Percentiles rank a stretch among this genome's conserved stretches.
These are phyloP conservation scores for Amaranthus palmeri DNA, from an alignment of 148 eudicot species.

Conservation along the genomic window DNA sequence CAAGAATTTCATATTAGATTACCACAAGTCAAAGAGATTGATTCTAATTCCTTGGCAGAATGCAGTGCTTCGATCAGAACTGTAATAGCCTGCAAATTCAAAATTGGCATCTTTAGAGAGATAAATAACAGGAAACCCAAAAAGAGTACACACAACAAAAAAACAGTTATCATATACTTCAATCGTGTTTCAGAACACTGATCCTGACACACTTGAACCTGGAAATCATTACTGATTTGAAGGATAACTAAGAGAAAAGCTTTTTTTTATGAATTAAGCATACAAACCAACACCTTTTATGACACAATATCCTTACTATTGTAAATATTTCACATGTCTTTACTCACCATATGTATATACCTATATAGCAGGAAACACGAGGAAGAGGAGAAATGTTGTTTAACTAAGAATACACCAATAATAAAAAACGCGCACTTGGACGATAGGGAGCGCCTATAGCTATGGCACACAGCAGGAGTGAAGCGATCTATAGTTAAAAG, in stretches of 20 bases:
- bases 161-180: background rate
- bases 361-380: too few species aligned
- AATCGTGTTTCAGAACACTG: background rate
- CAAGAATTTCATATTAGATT: constrained; percentile 14
- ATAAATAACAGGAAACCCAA: background rate
- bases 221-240: background rate
- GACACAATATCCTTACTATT: too few species aligned
- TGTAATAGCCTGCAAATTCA: constrained; percentile 56
- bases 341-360: too few species aligned
- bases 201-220: background rate
- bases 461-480: too few species aligned
- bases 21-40: constrained; percentile 59
- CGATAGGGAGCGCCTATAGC: too few species aligned
- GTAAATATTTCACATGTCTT: too few species aligned
- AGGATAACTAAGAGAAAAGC: background rate
- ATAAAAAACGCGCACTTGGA: too few species aligned
- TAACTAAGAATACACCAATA: too few species aligned
- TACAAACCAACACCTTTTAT: too few species aligned
- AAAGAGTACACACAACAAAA: background rate
- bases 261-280: too few species aligned
- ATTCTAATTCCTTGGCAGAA: constrained; percentile 75
- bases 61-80: constrained; percentile 75
- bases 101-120: background rate
- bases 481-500: too few species aligned
- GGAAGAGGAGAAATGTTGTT: too few species aligned